Evolutionary conservation across 306 rosid species (phyloP).

Genomic region (Phaseolus lunatus): DNA sequence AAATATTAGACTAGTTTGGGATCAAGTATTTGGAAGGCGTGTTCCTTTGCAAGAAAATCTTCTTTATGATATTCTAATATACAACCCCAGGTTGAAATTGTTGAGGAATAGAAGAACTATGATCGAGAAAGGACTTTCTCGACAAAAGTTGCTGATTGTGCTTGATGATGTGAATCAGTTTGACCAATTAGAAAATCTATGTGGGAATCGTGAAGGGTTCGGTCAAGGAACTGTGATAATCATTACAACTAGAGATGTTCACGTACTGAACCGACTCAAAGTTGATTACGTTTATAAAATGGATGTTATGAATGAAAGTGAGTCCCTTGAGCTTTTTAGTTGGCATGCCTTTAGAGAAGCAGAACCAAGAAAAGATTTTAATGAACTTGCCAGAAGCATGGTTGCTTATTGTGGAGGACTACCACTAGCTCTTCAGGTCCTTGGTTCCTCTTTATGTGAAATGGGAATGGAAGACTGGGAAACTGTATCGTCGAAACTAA

Average conservation of each 20-base stretch:
- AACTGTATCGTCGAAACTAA: conserved; percentile 33
- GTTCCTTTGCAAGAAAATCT: conserved; percentile 10
- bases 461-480: conserved; percentile 25
- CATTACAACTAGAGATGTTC: not conserved
- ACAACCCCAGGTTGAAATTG: not conserved
- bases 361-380: not conserved
- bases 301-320: not conserved
- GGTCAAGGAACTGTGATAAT: not conserved
- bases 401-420: conserved; percentile 40
- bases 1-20: not conserved
- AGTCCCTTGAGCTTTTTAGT: conserved; percentile 32
- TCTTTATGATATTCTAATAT: not conserved
- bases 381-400: not conserved
- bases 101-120: not conserved
- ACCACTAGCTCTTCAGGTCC: conserved; percentile 47
- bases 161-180: not conserved
- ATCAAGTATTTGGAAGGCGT: not conserved
- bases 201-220: not conserved
- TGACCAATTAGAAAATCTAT: not conserved
- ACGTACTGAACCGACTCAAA: not conserved
- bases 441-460: conserved; percentile 39
- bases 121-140: not conserved
- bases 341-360: conserved; percentile 33
- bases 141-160: not conserved
- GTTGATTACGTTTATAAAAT: not conserved